Base-by-base conservation (phyloP, 2,329 filamentous ascomycete genomes). In the Fusarium setosum region DNA sequence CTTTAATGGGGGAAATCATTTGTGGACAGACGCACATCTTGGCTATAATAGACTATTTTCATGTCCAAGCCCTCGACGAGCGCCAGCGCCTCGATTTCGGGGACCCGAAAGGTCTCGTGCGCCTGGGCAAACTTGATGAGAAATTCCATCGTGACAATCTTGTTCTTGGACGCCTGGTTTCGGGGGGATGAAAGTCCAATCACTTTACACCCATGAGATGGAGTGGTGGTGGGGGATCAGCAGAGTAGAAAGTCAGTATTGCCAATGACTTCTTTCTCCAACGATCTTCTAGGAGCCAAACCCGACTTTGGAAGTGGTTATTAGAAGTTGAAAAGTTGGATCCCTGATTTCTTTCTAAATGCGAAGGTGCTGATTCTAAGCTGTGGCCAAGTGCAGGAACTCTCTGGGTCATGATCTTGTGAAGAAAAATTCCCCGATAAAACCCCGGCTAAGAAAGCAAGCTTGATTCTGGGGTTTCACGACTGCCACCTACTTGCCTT, bases 71-170 rank as follows among this genome's bases (percentile, higher is more conserved):
- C 84, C 56, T 89, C 86, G 6, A 95, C 76, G 10, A 88, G 81
- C 5, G 93, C 94, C 18, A 99, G 82, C 21, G 96, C 90, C 73
- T 95, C 82, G 13, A 97, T 86, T 78, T 99, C 96, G 4, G 94
- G 88, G 56, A 89, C 83, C 35, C 95, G 91, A 76, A 99, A 99
- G n/a, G 88, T 91, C 81, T 97, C 93, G 77, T 98, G 94, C 59
- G 87, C 84, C 78, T 98, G 96, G 41, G 90, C 91, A 75, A 98
- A 94, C 71, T 95, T 92, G 66, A 99, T 89, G 61, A 99, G 85
- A 74, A 92, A 98, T 63, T 96, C 88, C 88, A 90, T 89, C 31
- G 53, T 61, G 50, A 56, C 47, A 40, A n/a, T 59, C 23, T 20
- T 18, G 29, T 18, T 38, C 34, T 52, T 31, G 12, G 11, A 20